These are phyloP conservation scores for Solanum medicagineum DNA, from an alignment of 257 asterid genomes.

Conservation along the genomic window DNA sequence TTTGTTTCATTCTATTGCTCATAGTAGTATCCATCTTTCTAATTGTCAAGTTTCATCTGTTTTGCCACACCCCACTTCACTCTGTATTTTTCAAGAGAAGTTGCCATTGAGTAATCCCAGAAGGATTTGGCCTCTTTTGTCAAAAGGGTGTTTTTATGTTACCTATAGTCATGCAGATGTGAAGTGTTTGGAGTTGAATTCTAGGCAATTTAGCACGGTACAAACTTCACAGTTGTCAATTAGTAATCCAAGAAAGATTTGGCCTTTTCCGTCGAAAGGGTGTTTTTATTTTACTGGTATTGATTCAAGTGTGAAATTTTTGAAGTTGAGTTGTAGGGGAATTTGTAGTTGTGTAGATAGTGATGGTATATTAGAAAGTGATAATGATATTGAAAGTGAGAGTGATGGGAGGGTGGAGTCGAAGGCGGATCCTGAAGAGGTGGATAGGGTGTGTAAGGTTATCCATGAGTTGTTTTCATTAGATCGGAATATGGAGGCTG, in stretches of 20 bases:
- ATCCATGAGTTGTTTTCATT: slow-evolving; percentile 65
- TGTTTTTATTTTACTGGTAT: not conserved
- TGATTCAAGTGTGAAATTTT: not conserved
- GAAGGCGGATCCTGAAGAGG: slow-evolving; percentile 42
- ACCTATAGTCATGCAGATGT: not conserved
- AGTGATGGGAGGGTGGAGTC: slow-evolving; percentile 13
- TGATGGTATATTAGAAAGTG: slow-evolving; percentile 28
- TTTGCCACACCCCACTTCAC: slow-evolving; percentile 76
- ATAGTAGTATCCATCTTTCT: slow-evolving; percentile 35
- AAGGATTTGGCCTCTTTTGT: not conserved
- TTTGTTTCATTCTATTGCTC: slow-evolving; percentile 42
- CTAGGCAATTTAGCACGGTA: slow-evolving; percentile 2
- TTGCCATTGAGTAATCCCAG: slow-evolving; percentile 22
- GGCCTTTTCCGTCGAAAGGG: not conserved
- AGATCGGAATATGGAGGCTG: slow-evolving; percentile 87
- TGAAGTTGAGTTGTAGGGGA: slow-evolving; percentile 17
- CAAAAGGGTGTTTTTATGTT: not conserved
- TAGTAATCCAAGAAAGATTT: not conserved
- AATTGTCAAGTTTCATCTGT: slow-evolving; percentile 54
- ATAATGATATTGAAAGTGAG: slow-evolving; percentile 19
- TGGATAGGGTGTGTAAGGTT: slow-evolving; percentile 58
- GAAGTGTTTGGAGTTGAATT: not conserved
- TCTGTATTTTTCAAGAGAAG: slow-evolving; percentile 46
- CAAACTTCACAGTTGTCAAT: slow-evolving; percentile 34
- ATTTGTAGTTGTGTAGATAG: slow-evolving; percentile 22